Base-by-base conservation (phyloP, 495 filamentous ascomycete genomes). In the Annulohypoxylon bovei region DNA sequence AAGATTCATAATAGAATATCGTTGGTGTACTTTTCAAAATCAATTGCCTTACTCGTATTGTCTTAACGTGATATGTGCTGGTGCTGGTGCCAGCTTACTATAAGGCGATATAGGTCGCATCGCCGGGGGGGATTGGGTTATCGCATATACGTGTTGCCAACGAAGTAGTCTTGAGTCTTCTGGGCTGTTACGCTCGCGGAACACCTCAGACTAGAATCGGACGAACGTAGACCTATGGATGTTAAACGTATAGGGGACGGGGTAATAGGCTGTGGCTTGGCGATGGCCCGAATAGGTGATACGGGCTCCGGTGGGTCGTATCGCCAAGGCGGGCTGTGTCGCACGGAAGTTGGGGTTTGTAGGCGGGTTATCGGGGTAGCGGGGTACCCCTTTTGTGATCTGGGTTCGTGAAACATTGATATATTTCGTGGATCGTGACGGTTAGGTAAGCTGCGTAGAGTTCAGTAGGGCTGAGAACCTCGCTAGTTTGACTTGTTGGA, bases 1-100 rank as follows among this genome's bases (percentile, higher is more conserved):
- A 49, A 42, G 23, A 35, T 46, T 53, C 28, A 62, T 46, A 69
- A 69, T 69, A 69, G 59, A 69, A 50, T 54, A 35, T 25, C 42
- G 58, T 62, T 68, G 66, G 52, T 68, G 66, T 12, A 58, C 12
- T 30, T 52, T 46, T 30, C 4, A 28, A 55, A 56, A 56, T 49
- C 47, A 39, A 53, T 39, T 32, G 14, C 1, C 14, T 40, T 40
- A 23, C 33, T 4, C 25, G 9, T 50, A 23, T 11, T 33, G 42
- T 59, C 27, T 1, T 1, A 27, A 42, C 8, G 25, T 37, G n/a
- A 28, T 20, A 12, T 22, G 27, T 16, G 12, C 39, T 42, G 16
- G 53, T 20, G 42, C 32, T 25, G 32, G 33, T 59, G 32, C 1
- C 6, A 39, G 53, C 30, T 56, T 56, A 56, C 53, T 39, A 37